Percentiles rank a stretch among this genome's conserved stretches.
phyloP scores from a whole-genome alignment of 1,284 basidiomycete species.

The Stereum hirsutum region DNA sequence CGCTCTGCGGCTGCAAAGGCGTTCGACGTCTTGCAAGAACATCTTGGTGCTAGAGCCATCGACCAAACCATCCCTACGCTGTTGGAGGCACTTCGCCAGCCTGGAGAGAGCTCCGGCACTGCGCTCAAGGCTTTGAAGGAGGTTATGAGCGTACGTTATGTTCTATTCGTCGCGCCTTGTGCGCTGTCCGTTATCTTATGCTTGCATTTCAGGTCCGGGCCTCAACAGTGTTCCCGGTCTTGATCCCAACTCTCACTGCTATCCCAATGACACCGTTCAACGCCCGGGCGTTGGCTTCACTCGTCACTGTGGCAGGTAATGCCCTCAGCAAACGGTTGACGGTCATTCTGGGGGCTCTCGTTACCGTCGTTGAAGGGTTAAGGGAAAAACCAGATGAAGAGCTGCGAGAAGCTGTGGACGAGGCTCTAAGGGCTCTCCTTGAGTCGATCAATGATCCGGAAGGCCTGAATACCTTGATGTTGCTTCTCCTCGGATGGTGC shows the following conservation, averaged over 20 bases:
- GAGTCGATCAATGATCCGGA: conserved; percentile 76
- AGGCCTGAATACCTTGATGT: conserved; percentile 83
- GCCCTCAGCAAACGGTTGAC: conserved; percentile 82
- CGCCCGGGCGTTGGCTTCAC: conserved; percentile 82
- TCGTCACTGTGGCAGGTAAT: conserved; percentile 89
- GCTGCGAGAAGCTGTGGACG: conserved; percentile 61
- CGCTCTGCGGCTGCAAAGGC: conserved; percentile 88
- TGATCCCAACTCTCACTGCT: conserved; percentile 89
- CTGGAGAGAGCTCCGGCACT: conserved; percentile 89
- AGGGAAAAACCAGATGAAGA: conserved; percentile 67
- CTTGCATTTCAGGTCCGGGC: conserved; percentile 61
- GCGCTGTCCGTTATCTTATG: too few species aligned
- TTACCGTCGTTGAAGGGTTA: conserved; percentile 49
- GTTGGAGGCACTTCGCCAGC: conserved; percentile 86
- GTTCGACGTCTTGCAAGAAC: conserved; percentile 90
- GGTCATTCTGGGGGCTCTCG: conserved; percentile 68
- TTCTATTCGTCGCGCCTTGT: too few species aligned
- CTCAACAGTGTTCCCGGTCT: conserved; percentile 93
- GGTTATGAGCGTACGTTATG: conserved; percentile 76
- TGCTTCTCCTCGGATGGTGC: conserved; percentile 84
- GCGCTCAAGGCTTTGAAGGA: conserved; percentile 90
- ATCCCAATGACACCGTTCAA: conserved; percentile 95
- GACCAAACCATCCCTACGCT: conserved; percentile 96
- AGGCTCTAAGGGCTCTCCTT: conserved; percentile 68
- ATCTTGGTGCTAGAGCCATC: conserved; percentile 86